Base-by-base conservation (phyloP, 176 grass and related monocot genomes). In the Zoysia japonica region DNA sequence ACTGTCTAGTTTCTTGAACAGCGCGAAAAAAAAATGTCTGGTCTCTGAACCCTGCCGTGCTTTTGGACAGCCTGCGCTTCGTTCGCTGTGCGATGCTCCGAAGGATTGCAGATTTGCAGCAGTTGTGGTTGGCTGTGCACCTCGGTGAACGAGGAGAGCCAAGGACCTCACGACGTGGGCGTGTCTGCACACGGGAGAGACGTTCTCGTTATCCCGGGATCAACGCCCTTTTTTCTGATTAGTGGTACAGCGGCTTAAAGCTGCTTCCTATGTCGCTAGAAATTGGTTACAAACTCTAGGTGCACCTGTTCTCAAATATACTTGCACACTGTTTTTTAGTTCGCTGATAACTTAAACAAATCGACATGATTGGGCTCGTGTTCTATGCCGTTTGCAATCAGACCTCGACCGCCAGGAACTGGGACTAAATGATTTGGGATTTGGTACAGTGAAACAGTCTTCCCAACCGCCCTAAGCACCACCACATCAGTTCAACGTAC, bases 301-400 rank as follows among this genome's bases (percentile, higher is more conserved):
- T 15, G 76, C 16, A 78, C 76, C 76, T 54, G 62, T 78, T 78
- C 47, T 67, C 13, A 41, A 50, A 20, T 6, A 65, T 43, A 42
- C 12, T 3, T 2, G n/a, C 28, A 28, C 28, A 28, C 9, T 1
- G 3, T 61, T 61, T 11, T 36, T 28, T 28, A 28, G 19, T 61
- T 20, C 2, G 35, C 20, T 36, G 59, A 61, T 61, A 61, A 11
- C 19, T 11, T 61, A 61, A 4, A 61, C 28, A 61, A 36, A 36
- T 3, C 11, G 40, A 35, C 70, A 65, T 81, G 47, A 81, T 80
- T 28, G 28, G 28, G 28, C 28, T 28, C 28, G 28, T 28, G 28
- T 28, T 28, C 0, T 28, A 28, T 28, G 28, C 28, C 28, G 28
- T 28, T 28, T 28, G 28, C 28, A 28, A 28, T 28, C 28, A 28